Percentiles rank a stretch among this genome's conserved stretches.
Evolutionary conservation across 164 flowering plant species (phyloP).

Genomic region (Pachysandra terminalis): DNA sequence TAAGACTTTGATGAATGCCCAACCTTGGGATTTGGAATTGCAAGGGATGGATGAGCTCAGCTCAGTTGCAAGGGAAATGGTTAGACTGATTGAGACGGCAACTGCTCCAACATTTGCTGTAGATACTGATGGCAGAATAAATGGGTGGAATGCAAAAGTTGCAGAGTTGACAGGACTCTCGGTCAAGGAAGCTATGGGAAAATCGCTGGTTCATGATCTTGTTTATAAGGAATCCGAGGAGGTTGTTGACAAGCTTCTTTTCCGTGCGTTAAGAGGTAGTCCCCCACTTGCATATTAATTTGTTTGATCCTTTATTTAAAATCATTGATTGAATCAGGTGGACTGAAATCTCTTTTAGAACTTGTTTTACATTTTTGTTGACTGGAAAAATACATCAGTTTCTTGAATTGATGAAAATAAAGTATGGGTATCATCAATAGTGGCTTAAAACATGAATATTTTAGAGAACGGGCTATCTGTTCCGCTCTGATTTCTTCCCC

Average conservation of each 20-base stretch:
- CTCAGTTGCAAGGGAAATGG: constrained; percentile 78
- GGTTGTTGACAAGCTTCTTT: constrained; percentile 57
- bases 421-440: neutral
- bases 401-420: neutral
- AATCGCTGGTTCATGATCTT: constrained; percentile 72
- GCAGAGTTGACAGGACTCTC: constrained; percentile 70
- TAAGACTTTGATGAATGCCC: constrained; percentile 41
- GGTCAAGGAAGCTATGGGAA: constrained; percentile 71
- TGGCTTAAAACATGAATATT: neutral
- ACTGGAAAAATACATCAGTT: neutral
- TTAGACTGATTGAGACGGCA: constrained; percentile 74
- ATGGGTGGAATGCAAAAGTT: constrained; percentile 79
- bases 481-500: neutral
- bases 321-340: neutral
- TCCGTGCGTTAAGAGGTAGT: constrained; percentile 59
- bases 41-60: constrained; percentile 64
- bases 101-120: constrained; percentile 85
- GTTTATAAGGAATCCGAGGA: constrained; percentile 62
- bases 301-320: too few relatives aligned
- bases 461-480: neutral
- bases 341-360: neutral
- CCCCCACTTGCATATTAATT: neutral
- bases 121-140: constrained; percentile 53
- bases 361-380: neutral
- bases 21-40: constrained; percentile 36